Evolutionary conservation across 1,284 basidiomycete genomes (phyloP).

Genomic region (Fomitopsis palustris): DNA sequence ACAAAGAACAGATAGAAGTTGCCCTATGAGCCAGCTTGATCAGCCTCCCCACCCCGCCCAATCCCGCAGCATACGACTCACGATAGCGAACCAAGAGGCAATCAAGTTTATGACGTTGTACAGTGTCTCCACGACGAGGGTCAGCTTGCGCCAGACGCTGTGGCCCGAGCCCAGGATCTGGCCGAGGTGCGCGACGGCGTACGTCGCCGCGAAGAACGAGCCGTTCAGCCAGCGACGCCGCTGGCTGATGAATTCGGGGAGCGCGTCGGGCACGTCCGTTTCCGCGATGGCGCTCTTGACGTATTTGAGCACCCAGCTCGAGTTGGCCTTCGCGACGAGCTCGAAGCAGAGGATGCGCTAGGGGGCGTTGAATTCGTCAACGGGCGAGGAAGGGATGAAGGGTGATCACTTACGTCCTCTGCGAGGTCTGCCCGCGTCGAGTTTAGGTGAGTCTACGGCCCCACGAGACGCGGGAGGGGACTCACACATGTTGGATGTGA

Average conservation of each 20-base stretch:
- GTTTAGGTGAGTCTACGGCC: not conserved
- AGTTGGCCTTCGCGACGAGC: slow-evolving; percentile 88
- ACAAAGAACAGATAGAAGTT: slow-evolving; percentile 98
- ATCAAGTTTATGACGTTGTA: slow-evolving; percentile 89
- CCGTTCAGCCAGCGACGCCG: slow-evolving; percentile 91
- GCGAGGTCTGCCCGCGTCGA: slow-evolving; percentile 62
- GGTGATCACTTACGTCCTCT: slow-evolving; percentile 62
- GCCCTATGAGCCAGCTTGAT: too few relatives aligned
- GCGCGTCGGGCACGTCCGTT: slow-evolving; percentile 92
- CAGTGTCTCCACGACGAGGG: slow-evolving; percentile 77
- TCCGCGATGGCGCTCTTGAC: slow-evolving; percentile 95
- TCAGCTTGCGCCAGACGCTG: slow-evolving; percentile 69
- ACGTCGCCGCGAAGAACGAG: slow-evolving; percentile 93
- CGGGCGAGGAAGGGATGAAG: not conserved
- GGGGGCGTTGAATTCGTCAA: not conserved
- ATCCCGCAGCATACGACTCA: slow-evolving; percentile 39
- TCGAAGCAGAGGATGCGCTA: slow-evolving; percentile 97
- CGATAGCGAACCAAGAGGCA: slow-evolving; percentile 92
- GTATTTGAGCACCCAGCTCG: slow-evolving; percentile 92
- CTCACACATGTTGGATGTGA: slow-evolving; percentile 90
- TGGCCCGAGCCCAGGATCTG: slow-evolving; percentile 89
- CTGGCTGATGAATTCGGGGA: slow-evolving; percentile 95
- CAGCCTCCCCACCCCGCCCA: too few relatives aligned
- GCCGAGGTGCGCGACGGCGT: slow-evolving; percentile 78
- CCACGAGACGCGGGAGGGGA: slow-evolving; percentile 10